A percentile compares a stretch with the other conserved stretches of the same genome.
phyloP scores from a whole-genome alignment of 768 basidiomycete species.

The Megacollybia marginata region DNA sequence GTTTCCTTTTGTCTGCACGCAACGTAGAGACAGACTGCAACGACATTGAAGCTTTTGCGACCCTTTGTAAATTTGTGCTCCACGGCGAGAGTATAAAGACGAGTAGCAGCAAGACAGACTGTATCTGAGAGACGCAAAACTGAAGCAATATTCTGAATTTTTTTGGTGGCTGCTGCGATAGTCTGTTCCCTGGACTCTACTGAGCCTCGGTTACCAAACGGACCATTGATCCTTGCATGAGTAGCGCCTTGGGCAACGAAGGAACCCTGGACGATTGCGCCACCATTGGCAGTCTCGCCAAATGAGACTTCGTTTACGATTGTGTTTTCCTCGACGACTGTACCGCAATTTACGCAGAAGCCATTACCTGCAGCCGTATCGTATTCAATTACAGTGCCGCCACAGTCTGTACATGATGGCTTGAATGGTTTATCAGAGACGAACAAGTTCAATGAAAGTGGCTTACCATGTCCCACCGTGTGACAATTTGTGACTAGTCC shows the following conservation, averaged over 20 bases:
- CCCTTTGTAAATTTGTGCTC: constrained; percentile 94
- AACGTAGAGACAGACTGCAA: constrained; percentile 93
- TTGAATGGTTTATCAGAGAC: constrained; percentile 11
- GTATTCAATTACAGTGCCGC: constrained; percentile 80
- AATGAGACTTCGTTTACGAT: constrained; percentile 94
- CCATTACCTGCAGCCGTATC: constrained; percentile 80
- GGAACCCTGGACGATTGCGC: constrained; percentile 92
- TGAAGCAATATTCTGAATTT: constrained; percentile 77
- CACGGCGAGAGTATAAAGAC: constrained; percentile 90
- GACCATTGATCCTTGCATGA: constrained; percentile 75
- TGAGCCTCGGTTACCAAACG: constrained; percentile 72
- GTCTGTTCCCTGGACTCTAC: constrained; percentile 87
- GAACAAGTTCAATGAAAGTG: no score
- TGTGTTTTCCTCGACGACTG: constrained; percentile 87
- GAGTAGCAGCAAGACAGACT: constrained; percentile 72
- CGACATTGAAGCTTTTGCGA: constrained; percentile 84
- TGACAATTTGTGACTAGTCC: no score
- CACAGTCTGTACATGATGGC: constrained; percentile 71
- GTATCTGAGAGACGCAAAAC: constrained; percentile 73
- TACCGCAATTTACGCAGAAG: constrained; percentile 81
- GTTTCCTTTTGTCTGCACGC: constrained; percentile 90
- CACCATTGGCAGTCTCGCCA: constrained; percentile 87
- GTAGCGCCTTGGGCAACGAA: constrained; percentile 90
- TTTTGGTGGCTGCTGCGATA: constrained; percentile 74
- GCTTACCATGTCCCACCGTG: no score